Evolutionary conservation across 306 rosid species (phyloP), one percentile per base, ranked within the genome.

Genomic region (Canavalia ensiformis): DNA sequence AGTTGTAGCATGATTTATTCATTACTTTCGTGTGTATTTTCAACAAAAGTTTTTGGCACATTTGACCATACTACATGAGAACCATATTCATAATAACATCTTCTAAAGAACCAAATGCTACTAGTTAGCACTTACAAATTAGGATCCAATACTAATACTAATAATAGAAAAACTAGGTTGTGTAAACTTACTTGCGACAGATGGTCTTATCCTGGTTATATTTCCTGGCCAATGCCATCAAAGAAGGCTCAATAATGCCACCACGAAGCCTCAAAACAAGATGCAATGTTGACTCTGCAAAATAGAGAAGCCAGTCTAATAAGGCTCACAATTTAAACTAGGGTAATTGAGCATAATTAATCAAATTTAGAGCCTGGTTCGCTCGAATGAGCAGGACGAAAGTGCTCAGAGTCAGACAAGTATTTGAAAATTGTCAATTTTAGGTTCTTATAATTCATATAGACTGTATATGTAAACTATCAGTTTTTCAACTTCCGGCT

Each of bases 251-350:
- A 51, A 95, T 95, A 50, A 95, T 95, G 3, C 99, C 99, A 87
- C 99, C 98, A 68, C 99, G 97, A 60, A 95, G 99, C 97, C 99
- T 95, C 84, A 95, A 84, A 79, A 95, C 99, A 88, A 95, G 91
- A 82, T 95, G 99, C 81, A 95, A 76, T 6, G 99, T 95, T n/a
- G 99, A 95, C 75, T 95, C 99, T 95, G 83, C 78, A 78, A 41
- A 81, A 84, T 34, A 72, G 31, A 84, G 37, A 33, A 51, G 65
- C 1, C 8, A 1, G 59, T 55, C 51, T 1, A 35, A 81, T 70
- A 59, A 84, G 1, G 4, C 25, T 42, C 79, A 5, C 34, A 60
- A 41, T 7, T 57, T 13, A 77, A 54, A 74, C 11, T n/a, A 35
- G 7, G 37, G 37, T 3, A 7, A 33, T 45, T 7, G 5, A 35